phyloP scores from a whole-genome alignment of 1,284 basidiomycete species.

The Pseudozyma sp. region DNA sequence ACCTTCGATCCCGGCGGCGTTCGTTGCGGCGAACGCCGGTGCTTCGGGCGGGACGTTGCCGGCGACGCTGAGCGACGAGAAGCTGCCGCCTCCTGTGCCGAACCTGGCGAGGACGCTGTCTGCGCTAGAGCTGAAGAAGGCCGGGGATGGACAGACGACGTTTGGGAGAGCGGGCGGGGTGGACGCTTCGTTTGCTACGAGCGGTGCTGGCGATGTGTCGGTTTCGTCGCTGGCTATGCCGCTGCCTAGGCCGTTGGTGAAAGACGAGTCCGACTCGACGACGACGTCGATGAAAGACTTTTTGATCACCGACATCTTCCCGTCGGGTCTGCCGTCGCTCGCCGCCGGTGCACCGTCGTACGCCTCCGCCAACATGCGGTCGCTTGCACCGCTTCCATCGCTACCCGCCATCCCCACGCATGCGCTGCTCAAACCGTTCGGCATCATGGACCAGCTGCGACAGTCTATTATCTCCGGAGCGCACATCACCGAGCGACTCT shows the following conservation, averaged over 20 bases:
- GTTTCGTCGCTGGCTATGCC: constrained; percentile 26
- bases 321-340: constrained; percentile 52
- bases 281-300: constrained; percentile 2
- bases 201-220: constrained; percentile 4
- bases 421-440: constrained; percentile 44
- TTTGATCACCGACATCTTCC: constrained; percentile 53
- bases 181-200: constrained; percentile 1
- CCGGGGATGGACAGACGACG: background rate
- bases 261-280: background rate
- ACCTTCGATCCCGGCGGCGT: constrained; percentile 50
- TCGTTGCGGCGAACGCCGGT: constrained; percentile 33
- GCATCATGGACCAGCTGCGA: constrained; percentile 32
- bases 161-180: background rate
- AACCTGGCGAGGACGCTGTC: constrained; percentile 51
- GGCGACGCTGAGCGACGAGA: background rate
- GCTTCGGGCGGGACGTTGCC: constrained; percentile 4
- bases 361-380: constrained; percentile 14
- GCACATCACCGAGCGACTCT: constrained; percentile 86
- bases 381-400: background rate
- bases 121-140: constrained; percentile 31
- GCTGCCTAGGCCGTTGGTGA: constrained; percentile 13
- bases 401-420: constrained; percentile 14
- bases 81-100: constrained; percentile 44
- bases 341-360: constrained; percentile 49
- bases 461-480: constrained; percentile 73